Conservation (phyloP, 1,284 basidiomycete species). For the Leccinum subspadiceum region DNA sequence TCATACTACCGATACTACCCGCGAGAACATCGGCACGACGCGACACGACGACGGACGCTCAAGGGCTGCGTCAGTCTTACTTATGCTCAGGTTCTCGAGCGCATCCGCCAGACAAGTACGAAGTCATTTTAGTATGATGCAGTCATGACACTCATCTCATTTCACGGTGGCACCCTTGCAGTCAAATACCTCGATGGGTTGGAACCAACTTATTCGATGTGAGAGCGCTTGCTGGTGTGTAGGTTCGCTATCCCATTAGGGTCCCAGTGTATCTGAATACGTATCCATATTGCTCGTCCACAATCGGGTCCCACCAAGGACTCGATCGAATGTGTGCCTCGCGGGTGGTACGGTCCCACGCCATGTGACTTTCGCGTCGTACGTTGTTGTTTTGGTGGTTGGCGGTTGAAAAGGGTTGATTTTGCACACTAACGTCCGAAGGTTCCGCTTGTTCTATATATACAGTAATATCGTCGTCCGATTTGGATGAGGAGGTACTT, state of each 20-base stretch:
- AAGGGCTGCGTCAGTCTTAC: conserved; percentile 7
- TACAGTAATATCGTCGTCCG: no score
- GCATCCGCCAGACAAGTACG: conserved; percentile 8
- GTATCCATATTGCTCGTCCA: not conserved
- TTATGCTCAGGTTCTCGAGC: conserved; percentile 11
- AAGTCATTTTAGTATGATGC: not conserved
- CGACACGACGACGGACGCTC: conserved; percentile 4
- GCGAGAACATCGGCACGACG: no score
- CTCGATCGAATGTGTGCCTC: not conserved
- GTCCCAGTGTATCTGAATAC: not conserved
- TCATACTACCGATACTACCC: no score
- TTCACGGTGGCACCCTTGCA: not conserved
- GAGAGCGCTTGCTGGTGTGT: conserved; percentile 2
- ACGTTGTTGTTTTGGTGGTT: not conserved
- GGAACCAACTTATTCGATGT: conserved; percentile 19
- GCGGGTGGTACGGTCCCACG: conserved; percentile 6
- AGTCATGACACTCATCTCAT: not conserved
- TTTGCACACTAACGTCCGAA: not conserved
- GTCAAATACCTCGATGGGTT: conserved; percentile 20
- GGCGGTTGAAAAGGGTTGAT: not conserved
- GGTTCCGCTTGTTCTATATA: no score
- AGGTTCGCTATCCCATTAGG: conserved; percentile 1
- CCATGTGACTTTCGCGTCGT: not conserved
- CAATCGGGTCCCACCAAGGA: not conserved
- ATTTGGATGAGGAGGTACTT: no score